A percentile compares a stretch with the other conserved stretches of the same genome.
Conservation (phyloP, 371 early-diverging fungal genomes). For the Saksenaea oblongispora region DNA sequence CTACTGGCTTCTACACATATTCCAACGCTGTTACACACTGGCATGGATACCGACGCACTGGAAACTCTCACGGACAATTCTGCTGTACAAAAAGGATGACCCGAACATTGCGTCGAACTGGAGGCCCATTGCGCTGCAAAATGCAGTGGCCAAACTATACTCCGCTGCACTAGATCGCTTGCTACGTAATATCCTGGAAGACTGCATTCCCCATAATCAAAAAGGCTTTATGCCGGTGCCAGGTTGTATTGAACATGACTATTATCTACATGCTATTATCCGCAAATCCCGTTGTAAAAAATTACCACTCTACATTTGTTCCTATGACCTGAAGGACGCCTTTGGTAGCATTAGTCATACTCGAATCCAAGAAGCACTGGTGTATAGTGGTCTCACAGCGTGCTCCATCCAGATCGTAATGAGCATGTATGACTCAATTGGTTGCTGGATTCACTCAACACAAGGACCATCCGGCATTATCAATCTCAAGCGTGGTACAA, state of each 20-base stretch:
- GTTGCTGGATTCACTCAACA: no score
- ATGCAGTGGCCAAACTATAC: slow-evolving; percentile 5
- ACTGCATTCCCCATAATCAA: neutral
- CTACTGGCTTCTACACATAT: slow-evolving; percentile 1
- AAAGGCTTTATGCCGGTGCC: slow-evolving; percentile 6
- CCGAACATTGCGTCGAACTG: slow-evolving; percentile 14
- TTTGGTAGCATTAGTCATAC: neutral
- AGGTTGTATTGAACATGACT: slow-evolving; percentile 6
- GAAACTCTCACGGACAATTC: neutral
- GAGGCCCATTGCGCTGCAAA: slow-evolving; percentile 14
- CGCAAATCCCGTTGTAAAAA: neutral
- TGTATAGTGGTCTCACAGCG: no score
- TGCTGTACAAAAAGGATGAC: slow-evolving; percentile 23
- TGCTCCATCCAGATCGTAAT: neutral
- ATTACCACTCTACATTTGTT: slow-evolving; percentile 9
- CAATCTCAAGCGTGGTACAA: neutral
- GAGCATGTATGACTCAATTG: neutral
- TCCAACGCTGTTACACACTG: neutral
- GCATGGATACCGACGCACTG: slow-evolving; percentile 4
- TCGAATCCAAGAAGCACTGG: no score
- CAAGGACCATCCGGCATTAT: neutral
- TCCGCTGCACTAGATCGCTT: neutral
- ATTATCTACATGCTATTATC: slow-evolving; percentile 4
- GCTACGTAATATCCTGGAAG: neutral
- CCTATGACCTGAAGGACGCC: neutral